phyloP scores from a whole-genome alignment of 805 yeast species.

The Kodamaea neixiangensis region DNA sequence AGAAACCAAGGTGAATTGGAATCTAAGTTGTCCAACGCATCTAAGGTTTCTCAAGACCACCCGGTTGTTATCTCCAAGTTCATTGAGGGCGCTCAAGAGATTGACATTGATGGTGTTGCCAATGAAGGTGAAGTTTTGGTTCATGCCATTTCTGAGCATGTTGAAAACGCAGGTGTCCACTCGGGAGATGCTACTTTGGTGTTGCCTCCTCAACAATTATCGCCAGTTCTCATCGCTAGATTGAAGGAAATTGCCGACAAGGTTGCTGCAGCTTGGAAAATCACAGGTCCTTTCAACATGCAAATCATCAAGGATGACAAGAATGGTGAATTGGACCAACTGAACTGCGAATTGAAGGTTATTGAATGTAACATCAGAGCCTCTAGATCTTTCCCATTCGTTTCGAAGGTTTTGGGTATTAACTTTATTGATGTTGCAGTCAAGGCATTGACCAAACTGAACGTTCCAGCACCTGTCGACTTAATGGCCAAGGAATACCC shows the following conservation, averaged over 20 bases:
- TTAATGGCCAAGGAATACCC: slow-evolving; percentile 74
- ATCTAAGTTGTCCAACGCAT: slow-evolving; percentile 79
- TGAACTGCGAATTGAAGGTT: slow-evolving; percentile 74
- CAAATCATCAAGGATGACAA: slow-evolving; percentile 84
- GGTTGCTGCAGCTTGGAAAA: slow-evolving; percentile 92
- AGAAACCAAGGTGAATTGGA: slow-evolving; percentile 77
- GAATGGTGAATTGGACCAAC: slow-evolving; percentile 55
- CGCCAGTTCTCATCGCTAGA: slow-evolving; percentile 64
- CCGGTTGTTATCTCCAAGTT: slow-evolving; percentile 97
- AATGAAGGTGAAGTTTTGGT: slow-evolving; percentile 82
- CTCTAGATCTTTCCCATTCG: slow-evolving; percentile 98
- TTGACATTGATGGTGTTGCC: slow-evolving; percentile 97
- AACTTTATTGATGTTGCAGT: slow-evolving; percentile 96
- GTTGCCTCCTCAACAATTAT: slow-evolving; percentile 84
- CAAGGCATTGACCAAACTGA: slow-evolving; percentile 73
- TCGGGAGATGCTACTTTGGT: slow-evolving; percentile 98
- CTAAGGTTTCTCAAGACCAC: slow-evolving; percentile 91
- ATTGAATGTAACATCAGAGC: slow-evolving; percentile 99
- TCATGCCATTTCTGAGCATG: slow-evolving; percentile 96
- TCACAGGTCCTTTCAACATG: slow-evolving; percentile 98
- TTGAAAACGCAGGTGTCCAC: slow-evolving; percentile 98
- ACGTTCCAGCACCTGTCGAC: slow-evolving; percentile 77
- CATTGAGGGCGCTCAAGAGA: slow-evolving; percentile 94
- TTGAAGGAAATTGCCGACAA: slow-evolving; percentile 87
- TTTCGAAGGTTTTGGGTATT: slow-evolving; percentile 91